Evolutionary conservation across 164 flowering plant species (phyloP).

Genomic region (Paratinospora sagittata): DNA sequence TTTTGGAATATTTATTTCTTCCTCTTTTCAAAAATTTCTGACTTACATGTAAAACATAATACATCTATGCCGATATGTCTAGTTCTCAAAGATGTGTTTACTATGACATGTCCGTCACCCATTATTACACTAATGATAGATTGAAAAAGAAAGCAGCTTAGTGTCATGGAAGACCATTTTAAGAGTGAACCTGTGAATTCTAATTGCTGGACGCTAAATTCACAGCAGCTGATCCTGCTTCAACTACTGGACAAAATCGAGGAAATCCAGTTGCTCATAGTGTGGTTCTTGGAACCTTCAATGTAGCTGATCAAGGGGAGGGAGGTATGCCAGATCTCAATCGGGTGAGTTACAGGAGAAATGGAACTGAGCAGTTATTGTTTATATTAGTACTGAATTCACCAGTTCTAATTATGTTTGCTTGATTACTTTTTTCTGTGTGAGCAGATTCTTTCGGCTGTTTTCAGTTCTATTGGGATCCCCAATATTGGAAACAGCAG

Average conservation of each 20-base stretch:
- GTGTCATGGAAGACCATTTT: background rate
- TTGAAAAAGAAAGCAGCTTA: background rate
- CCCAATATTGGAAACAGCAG: constrained; percentile 32
- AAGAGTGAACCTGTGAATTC: background rate
- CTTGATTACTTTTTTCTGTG: constrained; percentile 10
- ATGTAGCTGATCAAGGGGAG: constrained; percentile 72
- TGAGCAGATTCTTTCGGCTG: constrained; percentile 69
- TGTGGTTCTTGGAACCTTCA: constrained; percentile 70
- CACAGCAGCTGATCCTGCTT: constrained; percentile 45
- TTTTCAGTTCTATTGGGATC: constrained; percentile 74
- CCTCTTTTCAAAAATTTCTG: no score
- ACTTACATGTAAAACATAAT: no score
- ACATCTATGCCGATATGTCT: background rate
- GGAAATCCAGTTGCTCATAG: constrained; percentile 41
- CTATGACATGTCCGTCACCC: background rate
- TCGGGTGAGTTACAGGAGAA: constrained; percentile 39
- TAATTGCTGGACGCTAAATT: constrained; percentile 4
- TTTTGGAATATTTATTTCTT: no score
- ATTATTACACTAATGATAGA: background rate
- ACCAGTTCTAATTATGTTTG: background rate
- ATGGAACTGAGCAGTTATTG: background rate
- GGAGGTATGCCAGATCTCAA: constrained; percentile 59
- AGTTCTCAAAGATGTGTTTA: background rate
- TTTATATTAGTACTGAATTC: background rate
- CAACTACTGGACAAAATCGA: constrained; percentile 33